phyloP scores from a whole-genome alignment of 371 early-diverging fungal genomes.

The Dentiscutata heterogama region DNA sequence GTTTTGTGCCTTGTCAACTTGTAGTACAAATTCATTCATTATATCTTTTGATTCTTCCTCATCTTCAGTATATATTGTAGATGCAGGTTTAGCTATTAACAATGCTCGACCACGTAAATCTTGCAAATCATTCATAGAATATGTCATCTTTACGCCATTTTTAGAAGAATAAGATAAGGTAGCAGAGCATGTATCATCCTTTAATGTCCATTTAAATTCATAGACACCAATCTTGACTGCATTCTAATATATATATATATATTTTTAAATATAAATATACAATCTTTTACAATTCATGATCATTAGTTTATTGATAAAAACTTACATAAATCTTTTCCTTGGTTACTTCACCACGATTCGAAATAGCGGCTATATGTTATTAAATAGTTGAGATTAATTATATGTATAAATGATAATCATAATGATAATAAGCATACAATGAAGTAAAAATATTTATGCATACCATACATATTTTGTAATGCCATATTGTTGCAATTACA shows the following conservation, averaged over 20 bases:
- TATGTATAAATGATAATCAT: too few species aligned
- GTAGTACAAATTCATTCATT: constrained; percentile 37
- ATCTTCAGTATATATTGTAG: not conserved
- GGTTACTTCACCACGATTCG: constrained; percentile 46
- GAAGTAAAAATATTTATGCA: too few species aligned
- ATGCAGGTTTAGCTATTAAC: constrained; percentile 40
- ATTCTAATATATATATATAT: not conserved
- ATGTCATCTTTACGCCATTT: not conserved
- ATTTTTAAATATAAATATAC: too few species aligned
- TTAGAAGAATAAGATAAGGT: constrained; percentile 25
- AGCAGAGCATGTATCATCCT: constrained; percentile 37
- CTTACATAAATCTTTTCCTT: constrained; percentile 42
- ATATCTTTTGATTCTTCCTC: not conserved
- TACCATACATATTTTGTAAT: constrained; percentile 44
- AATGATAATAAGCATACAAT: too few species aligned
- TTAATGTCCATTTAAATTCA: constrained; percentile 1
- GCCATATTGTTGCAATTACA: constrained; percentile 46
- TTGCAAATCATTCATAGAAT: constrained; percentile 30
- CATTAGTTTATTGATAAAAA: too few species aligned
- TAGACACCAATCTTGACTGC: constrained; percentile 44
- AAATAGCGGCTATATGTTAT: constrained; percentile 5
- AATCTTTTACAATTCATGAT: too few species aligned
- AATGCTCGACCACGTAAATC: constrained; percentile 47
- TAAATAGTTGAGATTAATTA: too few species aligned
- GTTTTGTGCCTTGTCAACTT: constrained; percentile 38